Base-by-base conservation (phyloP, 495 filamentous ascomycete species). In the Aspergillus sclerotioniger region DNA sequence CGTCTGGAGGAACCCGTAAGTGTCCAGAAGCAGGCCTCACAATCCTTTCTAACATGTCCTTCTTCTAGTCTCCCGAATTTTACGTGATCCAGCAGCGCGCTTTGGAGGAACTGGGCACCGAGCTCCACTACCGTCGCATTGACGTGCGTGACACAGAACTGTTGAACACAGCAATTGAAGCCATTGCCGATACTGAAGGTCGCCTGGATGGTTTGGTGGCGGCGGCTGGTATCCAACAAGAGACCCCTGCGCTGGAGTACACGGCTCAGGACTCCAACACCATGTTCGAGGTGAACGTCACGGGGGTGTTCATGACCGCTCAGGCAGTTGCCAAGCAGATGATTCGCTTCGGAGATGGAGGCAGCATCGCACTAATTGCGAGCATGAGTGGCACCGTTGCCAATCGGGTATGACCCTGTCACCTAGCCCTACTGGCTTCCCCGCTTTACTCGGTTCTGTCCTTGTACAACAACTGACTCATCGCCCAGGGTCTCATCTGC, bases 251-350 rank as follows among this genome's bases (percentile, higher is more conserved):
- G n/a, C 65, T 87, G 20, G 85, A 90, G 37, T 90, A 91, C 68
- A 79, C 79, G 3, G 74, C 80, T 44, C 79, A 85, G 53, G 87
- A 90, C 62, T 82, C 87, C 58, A 83, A 83, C 54, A 77, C 77
- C 53, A 89, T 92, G 85, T 80, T 93, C 68, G 82, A 83, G 48
- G 79, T 90, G 53, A 92, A 92, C 64, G 86, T 90, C 60, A 90
- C 86, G 0, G 90, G 88, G 16, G 86, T 89, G 8, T 89, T 91
- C 70, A 84, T 90, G 79, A 87, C 87, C 1, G 82, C 88, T 0
- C 82, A 87, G 58, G 84, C 86, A 9, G 84, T 82, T 8, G 90
- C 90, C 13, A 81, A 85, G 62, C 82, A 89, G 64, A 92, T 93
- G 88, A 82, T 90, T 63, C 81, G 80, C 55, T 88, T 87, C 71